Evolutionary conservation across 257 asterid species (phyloP).

Genomic region (Apocynum venetum): DNA sequence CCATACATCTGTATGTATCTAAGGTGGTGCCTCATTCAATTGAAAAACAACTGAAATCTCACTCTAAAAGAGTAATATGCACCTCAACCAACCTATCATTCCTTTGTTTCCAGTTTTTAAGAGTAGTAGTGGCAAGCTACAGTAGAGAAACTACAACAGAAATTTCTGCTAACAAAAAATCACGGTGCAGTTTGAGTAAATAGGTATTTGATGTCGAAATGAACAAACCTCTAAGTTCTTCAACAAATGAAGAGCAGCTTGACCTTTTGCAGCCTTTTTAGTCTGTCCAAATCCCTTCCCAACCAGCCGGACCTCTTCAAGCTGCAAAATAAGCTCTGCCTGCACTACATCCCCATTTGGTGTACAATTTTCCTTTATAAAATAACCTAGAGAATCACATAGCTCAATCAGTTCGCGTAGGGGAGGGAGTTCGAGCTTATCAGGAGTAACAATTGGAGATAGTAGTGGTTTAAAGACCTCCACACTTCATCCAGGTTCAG

Average conservation of each 20-base stretch:
- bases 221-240: slow-evolving; percentile 70
- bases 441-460: slow-evolving; percentile 92
- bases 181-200: background rate
- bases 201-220: slow-evolving; percentile 2
- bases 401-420: slow-evolving; percentile 71
- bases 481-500: slow-evolving; percentile 71
- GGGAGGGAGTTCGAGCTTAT: slow-evolving; percentile 81
- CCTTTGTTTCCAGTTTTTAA: no score
- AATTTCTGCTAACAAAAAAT: background rate
- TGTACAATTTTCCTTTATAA: slow-evolving; percentile 35
- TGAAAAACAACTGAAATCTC: background rate
- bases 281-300: slow-evolving; percentile 58
- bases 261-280: slow-evolving; percentile 70
- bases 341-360: slow-evolving; percentile 45
- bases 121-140: background rate
- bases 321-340: slow-evolving; percentile 60
- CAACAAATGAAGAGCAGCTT: slow-evolving; percentile 70
- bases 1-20: background rate
- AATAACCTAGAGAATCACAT: slow-evolving; percentile 86
- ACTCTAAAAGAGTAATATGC: background rate
- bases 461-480: slow-evolving; percentile 68
- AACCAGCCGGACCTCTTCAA: slow-evolving; percentile 51
- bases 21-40: background rate
- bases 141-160: background rate
- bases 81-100: background rate